phyloP scores from a whole-genome alignment of 2,329 filamentous ascomycete species.

The Aspergillus sp. region DNA sequence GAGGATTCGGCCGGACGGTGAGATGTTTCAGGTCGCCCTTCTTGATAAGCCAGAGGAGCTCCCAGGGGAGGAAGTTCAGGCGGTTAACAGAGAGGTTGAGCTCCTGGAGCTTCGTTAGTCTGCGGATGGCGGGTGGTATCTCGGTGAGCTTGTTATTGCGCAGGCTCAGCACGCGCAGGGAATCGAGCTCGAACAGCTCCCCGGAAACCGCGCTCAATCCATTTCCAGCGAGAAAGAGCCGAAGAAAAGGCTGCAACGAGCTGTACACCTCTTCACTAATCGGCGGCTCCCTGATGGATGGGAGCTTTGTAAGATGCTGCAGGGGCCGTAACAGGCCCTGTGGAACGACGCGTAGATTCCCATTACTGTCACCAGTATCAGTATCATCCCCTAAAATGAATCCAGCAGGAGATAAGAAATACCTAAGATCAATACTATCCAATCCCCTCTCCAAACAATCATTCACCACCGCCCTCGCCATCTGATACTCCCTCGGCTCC shows the following conservation, averaged over 20 bases:
- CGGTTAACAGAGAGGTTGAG: conserved; percentile 48
- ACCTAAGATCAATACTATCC: conserved; percentile 48
- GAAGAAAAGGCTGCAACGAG: conserved; percentile 43
- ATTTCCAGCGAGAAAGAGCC: conserved; percentile 46
- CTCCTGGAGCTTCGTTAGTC: conserved; percentile 42
- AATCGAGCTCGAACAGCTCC: conserved; percentile 43
- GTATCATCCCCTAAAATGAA: neutral
- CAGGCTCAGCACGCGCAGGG: conserved; percentile 45
- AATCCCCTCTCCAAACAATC: conserved; percentile 45
- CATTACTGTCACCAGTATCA: conserved; percentile 26
- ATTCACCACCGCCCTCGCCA: conserved; percentile 38
- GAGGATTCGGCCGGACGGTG: conserved; percentile 42
- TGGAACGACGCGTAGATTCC: conserved; percentile 32
- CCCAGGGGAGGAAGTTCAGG: conserved; percentile 45
- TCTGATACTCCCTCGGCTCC: conserved; percentile 37
- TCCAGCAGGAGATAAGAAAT: conserved; percentile 16
- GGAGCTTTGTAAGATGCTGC: conserved; percentile 42
- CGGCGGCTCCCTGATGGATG: conserved; percentile 32
- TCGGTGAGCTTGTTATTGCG: conserved; percentile 46
- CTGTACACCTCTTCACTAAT: conserved; percentile 38
- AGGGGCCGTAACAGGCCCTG: conserved; percentile 36
- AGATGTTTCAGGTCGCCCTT: conserved; percentile 40
- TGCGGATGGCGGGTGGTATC: conserved; percentile 43
- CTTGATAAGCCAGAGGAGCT: conserved; percentile 42
- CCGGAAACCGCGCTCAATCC: conserved; percentile 35